Evolutionary conservation across 331 rosid genomes (phyloP), one percentile per base, ranked within the genome.

Genomic region (Quercus phellos): DNA sequence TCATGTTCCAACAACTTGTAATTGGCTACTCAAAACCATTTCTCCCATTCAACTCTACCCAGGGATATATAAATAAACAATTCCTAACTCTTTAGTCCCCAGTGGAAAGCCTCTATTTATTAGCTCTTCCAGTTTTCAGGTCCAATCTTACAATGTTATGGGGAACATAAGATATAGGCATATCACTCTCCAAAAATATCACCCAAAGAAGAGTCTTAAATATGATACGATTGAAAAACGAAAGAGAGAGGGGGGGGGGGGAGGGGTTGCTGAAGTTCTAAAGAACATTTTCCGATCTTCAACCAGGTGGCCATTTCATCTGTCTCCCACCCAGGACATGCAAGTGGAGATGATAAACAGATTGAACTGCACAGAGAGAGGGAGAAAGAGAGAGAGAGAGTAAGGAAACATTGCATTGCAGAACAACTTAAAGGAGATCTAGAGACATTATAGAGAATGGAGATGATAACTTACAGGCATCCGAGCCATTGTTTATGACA

Each of bases 271-370:
- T 7, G 3, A 16, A 27, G 24, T 46, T 75, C 74, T 22, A 6
- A 72, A 26, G 64, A 55, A 74, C 21, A 10, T 35, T 51, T 73
- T 81, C 42, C 66, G 79, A 79, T 50, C 72, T 77, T 93, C 75
- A 93, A 61, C 98, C 97, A 38, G 97, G 90, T 43, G 94, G 97
- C 97, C 98, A 93, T 64, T 81, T 91, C 93, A 89, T 72, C 77
- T 85, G 89, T 82, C 98, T 93, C 80, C 98, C 98, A 72, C 96
- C 98, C 4, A 89, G 79, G 68, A 93, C 91, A 80, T 93, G 98
- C 91, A 93, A 84, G 89, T 93, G 98, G 73, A 93, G 89, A 88
- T 89, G 98, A 81, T 90, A 90, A 53, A 93, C 98, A 69, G 94
- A 90, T 89, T 93, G 98, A 79, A 93, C 96, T 93, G 80, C 53